phyloP scores from a whole-genome alignment of 768 basidiomycete species.

The Naganishia randhawae region DNA sequence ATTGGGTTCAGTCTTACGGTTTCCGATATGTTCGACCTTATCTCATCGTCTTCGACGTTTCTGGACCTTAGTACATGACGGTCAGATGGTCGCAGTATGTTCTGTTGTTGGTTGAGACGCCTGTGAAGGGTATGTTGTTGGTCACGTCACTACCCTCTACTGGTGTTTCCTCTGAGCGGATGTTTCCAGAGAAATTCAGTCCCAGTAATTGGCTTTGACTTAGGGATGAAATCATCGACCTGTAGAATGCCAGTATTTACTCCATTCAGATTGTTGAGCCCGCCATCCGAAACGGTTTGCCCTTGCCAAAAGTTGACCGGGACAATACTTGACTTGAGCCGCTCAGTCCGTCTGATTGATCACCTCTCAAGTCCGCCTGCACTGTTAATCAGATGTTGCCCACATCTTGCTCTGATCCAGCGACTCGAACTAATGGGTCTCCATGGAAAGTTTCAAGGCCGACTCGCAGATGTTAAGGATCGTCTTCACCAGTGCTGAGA shows the following conservation, averaged over 20 bases:
- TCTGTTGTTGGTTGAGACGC: slow-evolving; percentile 83
- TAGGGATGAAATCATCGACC: slow-evolving; percentile 95
- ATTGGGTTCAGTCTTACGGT: slow-evolving; percentile 99
- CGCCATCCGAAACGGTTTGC: slow-evolving; percentile 97
- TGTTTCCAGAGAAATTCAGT: slow-evolving; percentile 90
- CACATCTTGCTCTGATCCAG: slow-evolving; percentile 96
- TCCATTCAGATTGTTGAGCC: slow-evolving; percentile 99
- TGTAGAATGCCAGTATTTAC: slow-evolving; percentile 90
- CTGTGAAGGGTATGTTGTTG: slow-evolving; percentile 99
- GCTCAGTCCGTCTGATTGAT: slow-evolving; percentile 98
- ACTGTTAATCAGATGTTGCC: slow-evolving; percentile 83
- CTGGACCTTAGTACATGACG: slow-evolving; percentile 78
- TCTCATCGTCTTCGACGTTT: slow-evolving; percentile 96
- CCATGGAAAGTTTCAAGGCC: slow-evolving; percentile 95
- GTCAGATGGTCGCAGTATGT: slow-evolving; percentile 96
- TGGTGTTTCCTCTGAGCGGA: slow-evolving; percentile 99
- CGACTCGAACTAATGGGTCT: slow-evolving; percentile 98
- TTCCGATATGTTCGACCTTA: slow-evolving; percentile 99
- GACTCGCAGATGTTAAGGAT: slow-evolving; percentile 99
- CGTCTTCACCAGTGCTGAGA: too few species aligned
- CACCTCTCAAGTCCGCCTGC: slow-evolving; percentile 96
- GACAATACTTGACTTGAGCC: slow-evolving; percentile 94
- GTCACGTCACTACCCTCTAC: slow-evolving; percentile 92
- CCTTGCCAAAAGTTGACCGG: slow-evolving; percentile 95
- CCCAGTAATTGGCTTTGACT: slow-evolving; percentile 97